These are phyloP conservation scores for Tetrapisispora fleetii DNA, from an alignment of 805 yeast species.

Conservation along the genomic window DNA sequence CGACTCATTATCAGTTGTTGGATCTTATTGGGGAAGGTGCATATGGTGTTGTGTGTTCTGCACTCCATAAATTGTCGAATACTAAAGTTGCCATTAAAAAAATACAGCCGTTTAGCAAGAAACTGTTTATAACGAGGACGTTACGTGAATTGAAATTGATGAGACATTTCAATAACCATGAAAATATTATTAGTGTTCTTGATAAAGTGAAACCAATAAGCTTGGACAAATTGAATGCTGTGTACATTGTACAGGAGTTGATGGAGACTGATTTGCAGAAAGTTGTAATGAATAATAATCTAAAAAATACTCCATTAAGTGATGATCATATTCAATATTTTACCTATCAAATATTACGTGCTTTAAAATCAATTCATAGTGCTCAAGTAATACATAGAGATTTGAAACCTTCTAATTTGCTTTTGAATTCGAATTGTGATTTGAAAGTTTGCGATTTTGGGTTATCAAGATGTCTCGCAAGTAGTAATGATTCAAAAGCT, in stretches of 20 bases:
- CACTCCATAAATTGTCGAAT: conserved; percentile 50
- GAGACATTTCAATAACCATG: conserved; percentile 56
- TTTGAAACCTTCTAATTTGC: conserved; percentile 62
- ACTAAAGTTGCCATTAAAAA: conserved; percentile 68
- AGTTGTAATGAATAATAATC: conserved; percentile 44
- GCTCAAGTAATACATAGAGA: conserved; percentile 71
- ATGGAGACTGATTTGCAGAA: conserved; percentile 69
- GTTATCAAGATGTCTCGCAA: conserved; percentile 46
- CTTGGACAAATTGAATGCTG: conserved; percentile 55
- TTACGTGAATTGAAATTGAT: conserved; percentile 60
- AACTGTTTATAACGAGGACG: conserved; percentile 59
- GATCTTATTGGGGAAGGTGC: conserved; percentile 73
- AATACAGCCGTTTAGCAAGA: conserved; percentile 59
- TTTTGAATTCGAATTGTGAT: conserved; percentile 62
- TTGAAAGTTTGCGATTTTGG: conserved; percentile 76
- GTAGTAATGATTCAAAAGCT: conserved; percentile 33
- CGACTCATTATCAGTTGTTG: conserved; percentile 48
- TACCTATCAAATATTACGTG: conserved; percentile 59
- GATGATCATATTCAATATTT: conserved; percentile 66
- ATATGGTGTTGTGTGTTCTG: conserved; percentile 69
- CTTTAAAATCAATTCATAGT: conserved; percentile 59
- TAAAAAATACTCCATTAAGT: conserved; percentile 30
- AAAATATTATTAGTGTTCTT: conserved; percentile 55
- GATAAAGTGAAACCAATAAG: conserved; percentile 58
- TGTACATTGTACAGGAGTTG: conserved; percentile 64